Evolutionary conservation across 768 basidiomycete genomes (phyloP).

Genomic region (Scleroderma bovista): DNA sequence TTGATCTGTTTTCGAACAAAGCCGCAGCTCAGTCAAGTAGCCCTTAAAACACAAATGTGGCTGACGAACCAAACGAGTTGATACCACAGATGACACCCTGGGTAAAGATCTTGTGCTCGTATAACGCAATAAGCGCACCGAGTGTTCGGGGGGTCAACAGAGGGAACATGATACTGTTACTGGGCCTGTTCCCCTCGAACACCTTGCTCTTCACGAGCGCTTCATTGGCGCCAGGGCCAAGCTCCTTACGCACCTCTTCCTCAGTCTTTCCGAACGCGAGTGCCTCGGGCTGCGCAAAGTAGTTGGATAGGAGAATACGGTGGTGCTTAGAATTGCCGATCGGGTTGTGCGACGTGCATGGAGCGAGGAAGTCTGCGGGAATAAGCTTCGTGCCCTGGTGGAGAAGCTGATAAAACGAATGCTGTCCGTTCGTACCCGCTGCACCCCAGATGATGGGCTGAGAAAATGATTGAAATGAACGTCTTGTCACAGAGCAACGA

Average conservation of each 20-base stretch:
- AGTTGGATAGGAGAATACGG: slow-evolving; percentile 95
- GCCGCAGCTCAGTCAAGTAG: background rate
- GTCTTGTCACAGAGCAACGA: background rate
- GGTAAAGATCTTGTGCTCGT: slow-evolving; percentile 99
- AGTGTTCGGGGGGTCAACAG: slow-evolving; percentile 85
- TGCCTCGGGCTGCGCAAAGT: slow-evolving; percentile 97
- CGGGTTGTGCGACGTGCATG: slow-evolving; percentile 86
- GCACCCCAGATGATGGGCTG: slow-evolving; percentile 99
- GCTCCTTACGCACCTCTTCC: slow-evolving; percentile 74
- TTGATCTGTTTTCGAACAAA: slow-evolving; percentile 59
- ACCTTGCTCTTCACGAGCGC: slow-evolving; percentile 94
- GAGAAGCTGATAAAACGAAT: slow-evolving; percentile 98
- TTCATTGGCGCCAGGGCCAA: slow-evolving; percentile 68
- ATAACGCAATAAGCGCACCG: slow-evolving; percentile 83
- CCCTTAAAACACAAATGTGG: background rate
- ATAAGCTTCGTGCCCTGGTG: slow-evolving; percentile 93
- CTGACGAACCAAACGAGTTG: slow-evolving; percentile 83
- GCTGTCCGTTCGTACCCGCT: slow-evolving; percentile 96
- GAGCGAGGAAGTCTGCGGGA: slow-evolving; percentile 89
- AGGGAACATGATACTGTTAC: slow-evolving; percentile 95
- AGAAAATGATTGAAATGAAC: too few species aligned
- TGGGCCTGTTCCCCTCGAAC: slow-evolving; percentile 95
- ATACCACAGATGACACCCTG: slow-evolving; percentile 98
- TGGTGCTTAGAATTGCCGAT: slow-evolving; percentile 81
- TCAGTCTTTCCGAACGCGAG: slow-evolving; percentile 98